These are phyloP conservation scores for Sphagnum tenellum DNA, from an alignment of 225 moss, liverwort and hornwort genomes.

Conservation along the genomic window DNA sequence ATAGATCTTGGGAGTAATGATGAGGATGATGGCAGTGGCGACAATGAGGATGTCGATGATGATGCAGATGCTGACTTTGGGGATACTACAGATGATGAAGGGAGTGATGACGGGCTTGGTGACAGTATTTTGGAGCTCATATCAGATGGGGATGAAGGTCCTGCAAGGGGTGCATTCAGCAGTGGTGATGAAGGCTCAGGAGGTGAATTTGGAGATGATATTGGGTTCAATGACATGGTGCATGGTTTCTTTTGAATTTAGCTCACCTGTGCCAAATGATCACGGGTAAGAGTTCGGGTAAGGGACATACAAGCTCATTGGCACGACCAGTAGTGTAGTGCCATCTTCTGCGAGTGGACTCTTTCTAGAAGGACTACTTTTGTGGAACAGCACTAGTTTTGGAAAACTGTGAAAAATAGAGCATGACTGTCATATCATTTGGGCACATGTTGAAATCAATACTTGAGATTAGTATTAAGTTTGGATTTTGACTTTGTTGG, in stretches of 20 bases:
- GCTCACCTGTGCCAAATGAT: too few species aligned
- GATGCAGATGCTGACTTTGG: constrained; percentile 76
- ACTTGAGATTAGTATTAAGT: too few species aligned
- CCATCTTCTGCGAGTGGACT: too few species aligned
- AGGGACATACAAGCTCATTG: too few species aligned
- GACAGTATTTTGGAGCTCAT: constrained; percentile 81
- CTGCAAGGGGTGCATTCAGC: constrained; percentile 66
- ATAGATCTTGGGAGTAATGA: constrained; percentile 77
- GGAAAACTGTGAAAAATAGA: too few species aligned
- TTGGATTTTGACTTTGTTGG: too few species aligned
- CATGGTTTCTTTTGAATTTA: constrained; percentile 46
- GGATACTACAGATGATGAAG: constrained; percentile 69
- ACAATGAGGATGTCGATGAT: constrained; percentile 61
- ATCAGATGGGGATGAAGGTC: constrained; percentile 79
- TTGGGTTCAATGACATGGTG: constrained; percentile 60
- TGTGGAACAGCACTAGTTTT: too few species aligned
- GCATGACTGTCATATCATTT: too few species aligned
- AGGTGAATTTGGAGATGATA: constrained; percentile 66
- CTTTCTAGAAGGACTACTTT: too few species aligned
- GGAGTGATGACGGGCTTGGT: constrained; percentile 68
- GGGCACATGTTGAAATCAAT: too few species aligned
- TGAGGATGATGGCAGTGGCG: constrained; percentile 71
- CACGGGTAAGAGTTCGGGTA: too few species aligned
- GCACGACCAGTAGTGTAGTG: too few species aligned
- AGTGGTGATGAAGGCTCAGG: constrained; percentile 79